These are phyloP conservation scores for Ogataea saltuana DNA, from an alignment of 805 yeast species.

Conservation along the genomic window DNA sequence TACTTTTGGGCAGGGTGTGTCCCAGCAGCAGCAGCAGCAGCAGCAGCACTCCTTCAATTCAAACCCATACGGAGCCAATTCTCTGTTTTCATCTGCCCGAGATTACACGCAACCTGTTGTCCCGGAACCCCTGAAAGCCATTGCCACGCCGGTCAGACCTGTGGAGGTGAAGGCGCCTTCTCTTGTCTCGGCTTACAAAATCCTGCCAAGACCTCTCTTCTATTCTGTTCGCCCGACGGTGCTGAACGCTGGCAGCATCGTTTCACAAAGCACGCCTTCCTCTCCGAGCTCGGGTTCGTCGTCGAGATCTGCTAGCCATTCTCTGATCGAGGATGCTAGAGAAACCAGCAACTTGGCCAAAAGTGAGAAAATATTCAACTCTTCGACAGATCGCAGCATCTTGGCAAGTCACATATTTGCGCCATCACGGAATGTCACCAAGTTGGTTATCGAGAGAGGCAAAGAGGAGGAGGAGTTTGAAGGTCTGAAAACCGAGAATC, in stretches of 20 bases:
- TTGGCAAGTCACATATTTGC: slow-evolving; percentile 70
- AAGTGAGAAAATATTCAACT: slow-evolving; percentile 38
- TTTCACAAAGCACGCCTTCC: slow-evolving; percentile 21
- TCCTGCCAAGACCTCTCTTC: slow-evolving; percentile 65
- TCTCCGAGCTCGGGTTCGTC: slow-evolving; percentile 24
- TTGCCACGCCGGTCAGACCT: slow-evolving; percentile 49
- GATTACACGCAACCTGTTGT: slow-evolving; percentile 39
- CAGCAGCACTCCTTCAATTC: slow-evolving; percentile 39
- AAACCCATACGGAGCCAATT: slow-evolving; percentile 80
- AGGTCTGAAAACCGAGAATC: slow-evolving; percentile 22
- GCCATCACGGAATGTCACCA: slow-evolving; percentile 56
- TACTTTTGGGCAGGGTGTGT: slow-evolving; percentile 14
- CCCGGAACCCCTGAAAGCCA: slow-evolving; percentile 50
- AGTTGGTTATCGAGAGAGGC: slow-evolving; percentile 52
- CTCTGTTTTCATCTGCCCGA: slow-evolving; percentile 51
- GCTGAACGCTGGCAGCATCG: slow-evolving; percentile 28
- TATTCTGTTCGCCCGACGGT: slow-evolving; percentile 29
- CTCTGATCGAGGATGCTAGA: slow-evolving; percentile 22
- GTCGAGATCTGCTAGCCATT: slow-evolving; percentile 29
- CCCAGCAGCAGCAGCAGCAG: slow-evolving; percentile 21
- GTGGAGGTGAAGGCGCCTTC: slow-evolving; percentile 58
- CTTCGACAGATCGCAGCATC: slow-evolving; percentile 65
- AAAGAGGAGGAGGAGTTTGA: slow-evolving; percentile 25
- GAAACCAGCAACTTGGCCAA: slow-evolving; percentile 14
- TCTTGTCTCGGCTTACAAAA: slow-evolving; percentile 58